A percentile compares a stretch with the other conserved stretches of the same genome.
Evolutionary conservation across 1,139 yeast genomes (phyloP).

Genomic region (Blastobotrys proliferans): DNA sequence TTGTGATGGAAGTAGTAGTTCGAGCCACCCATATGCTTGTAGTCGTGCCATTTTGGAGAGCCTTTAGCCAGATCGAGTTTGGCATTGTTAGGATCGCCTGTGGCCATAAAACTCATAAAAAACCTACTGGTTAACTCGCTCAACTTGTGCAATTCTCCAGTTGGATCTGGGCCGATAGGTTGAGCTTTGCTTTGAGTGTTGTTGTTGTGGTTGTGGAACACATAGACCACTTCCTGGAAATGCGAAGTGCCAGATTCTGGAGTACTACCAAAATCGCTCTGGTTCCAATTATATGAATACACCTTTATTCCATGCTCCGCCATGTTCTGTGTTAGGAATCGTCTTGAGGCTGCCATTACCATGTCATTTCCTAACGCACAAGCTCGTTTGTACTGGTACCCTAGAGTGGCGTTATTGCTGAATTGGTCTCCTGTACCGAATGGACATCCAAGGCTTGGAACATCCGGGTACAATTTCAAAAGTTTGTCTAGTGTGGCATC

Average conservation of each 20-base stretch:
- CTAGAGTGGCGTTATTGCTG: slow-evolving; percentile 1
- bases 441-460: slow-evolving; percentile 22
- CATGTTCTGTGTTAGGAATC: slow-evolving; percentile 14
- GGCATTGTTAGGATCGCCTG: slow-evolving; percentile 16
- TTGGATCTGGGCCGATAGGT: slow-evolving; percentile 11
- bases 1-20: slow-evolving; percentile 1
- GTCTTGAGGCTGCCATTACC: slow-evolving; percentile 19
- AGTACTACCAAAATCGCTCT: slow-evolving; percentile 15
- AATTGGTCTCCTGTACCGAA: slow-evolving; percentile 17
- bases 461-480: slow-evolving; percentile 18
- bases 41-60: slow-evolving; percentile 5
- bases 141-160: slow-evolving; percentile 4
- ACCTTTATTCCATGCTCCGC: slow-evolving; percentile 12
- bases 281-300: slow-evolving; percentile 24
- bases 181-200: slow-evolving; percentile 1
- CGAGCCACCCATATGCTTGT: background rate
- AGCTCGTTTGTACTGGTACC: slow-evolving; percentile 14
- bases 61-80: background rate
- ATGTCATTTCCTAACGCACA: slow-evolving; percentile 20
- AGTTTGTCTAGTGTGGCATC: background rate
- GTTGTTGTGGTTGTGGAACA: slow-evolving; percentile 21
- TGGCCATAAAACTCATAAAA: slow-evolving; percentile 16
- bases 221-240: slow-evolving; percentile 26
- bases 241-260: slow-evolving; percentile 20
- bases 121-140: slow-evolving; percentile 9